Base-by-base conservation (phyloP, 192 early-diverging fungal genomes). In the Backusella mclennaniae region DNA sequence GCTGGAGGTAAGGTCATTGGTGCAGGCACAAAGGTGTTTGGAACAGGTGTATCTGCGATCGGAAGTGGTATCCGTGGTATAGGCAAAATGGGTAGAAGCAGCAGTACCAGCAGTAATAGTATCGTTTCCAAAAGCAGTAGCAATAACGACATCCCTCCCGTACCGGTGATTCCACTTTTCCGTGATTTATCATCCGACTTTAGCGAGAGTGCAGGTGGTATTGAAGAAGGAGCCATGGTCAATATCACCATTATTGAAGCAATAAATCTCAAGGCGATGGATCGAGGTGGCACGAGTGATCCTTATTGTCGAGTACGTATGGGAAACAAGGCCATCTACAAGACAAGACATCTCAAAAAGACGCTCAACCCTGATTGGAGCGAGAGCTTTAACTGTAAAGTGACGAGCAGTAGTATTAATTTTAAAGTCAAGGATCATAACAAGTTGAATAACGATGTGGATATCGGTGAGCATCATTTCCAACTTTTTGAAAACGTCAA, bases 391-490 rank as follows among this genome's bases (percentile, higher is more conserved):
- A 35, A 63, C n/a, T n/a, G 39, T 9, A 66, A 56, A 39, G 44
- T 83, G 4, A 72, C 69, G 73, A 29, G 80, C 78, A 78, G 56
- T 21, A 77, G 68, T 26, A 76, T 93, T 49, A 79, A 88, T 52
- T 80, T 95, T 59, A 80, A 81, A 59, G 84, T 95, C 19, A 83
- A 86, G 53, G 92, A 94, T 77, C 89, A 92, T 72, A 94, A 95
- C 79, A 83, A 86, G 2, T 71, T 95, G 41, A 76, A 79, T 31
- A 29, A 80, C 5, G 87, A 91, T 76, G 89, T 88, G 11, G 90
- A 88, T 56, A 75, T 95, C 44, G 92, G 92, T 44, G 85, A 90
- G n/a, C 79, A 85, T 53, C 84, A 85, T 38, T 49, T 94, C 7
- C 75, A 87, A 35, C 72, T 94, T 2, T 83, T 83, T 83, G 82